Base-by-base conservation (phyloP, 768 basidiomycete species). In the Psilocybe cyanescens region DNA sequence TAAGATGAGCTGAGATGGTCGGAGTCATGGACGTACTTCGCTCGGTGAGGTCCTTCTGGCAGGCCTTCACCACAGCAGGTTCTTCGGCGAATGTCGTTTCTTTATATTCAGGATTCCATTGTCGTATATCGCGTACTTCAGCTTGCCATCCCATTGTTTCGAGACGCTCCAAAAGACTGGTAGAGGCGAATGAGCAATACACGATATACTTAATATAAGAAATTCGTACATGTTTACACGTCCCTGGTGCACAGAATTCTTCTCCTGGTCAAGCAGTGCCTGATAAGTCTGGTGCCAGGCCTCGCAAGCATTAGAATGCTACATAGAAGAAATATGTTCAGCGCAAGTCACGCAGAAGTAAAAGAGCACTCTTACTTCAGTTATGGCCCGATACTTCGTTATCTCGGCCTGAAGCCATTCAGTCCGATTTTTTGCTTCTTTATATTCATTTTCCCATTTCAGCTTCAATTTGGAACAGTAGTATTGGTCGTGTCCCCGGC, bases 21-120 rank as follows among this genome's bases (percentile, higher is more conserved):
- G 41, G 41, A n/a, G 11, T 44, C n/a, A 2, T 12, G 41, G 14
- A 57, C 30, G 45, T 24, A 65, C 65, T 53, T 46, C 47, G 33
- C 6, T 56, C 65, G 1, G 65, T 62, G 11, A 65, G n/a, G 9
- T 65, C 56, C 28, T 54, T 62, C 44, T 57, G 44, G 30, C 61
- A 62, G 14, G 56, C 28, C 46, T 57, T 58, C 14, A 37, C 52
- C 5, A 65, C 45, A 17, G 14, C 5, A 9, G 47, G 17, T 5
- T 46, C 28, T 4, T 58, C 17, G 8, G 16, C 50, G 17, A 44
- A 44, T 24, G 24, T 24, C 11, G 41, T n/a, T n/a, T 16, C 7
- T 44, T n/a, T 16, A 5, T 35, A n/a, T 29, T n/a, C 9, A 17
- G 37, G 24, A n/a, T 29, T 4, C 7, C 12, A 8, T 3, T 7